Percentiles rank a stretch among this genome's conserved stretches.
Conservation (phyloP, 1,284 basidiomycete species). For the Papiliotrema terrestris region DNA sequence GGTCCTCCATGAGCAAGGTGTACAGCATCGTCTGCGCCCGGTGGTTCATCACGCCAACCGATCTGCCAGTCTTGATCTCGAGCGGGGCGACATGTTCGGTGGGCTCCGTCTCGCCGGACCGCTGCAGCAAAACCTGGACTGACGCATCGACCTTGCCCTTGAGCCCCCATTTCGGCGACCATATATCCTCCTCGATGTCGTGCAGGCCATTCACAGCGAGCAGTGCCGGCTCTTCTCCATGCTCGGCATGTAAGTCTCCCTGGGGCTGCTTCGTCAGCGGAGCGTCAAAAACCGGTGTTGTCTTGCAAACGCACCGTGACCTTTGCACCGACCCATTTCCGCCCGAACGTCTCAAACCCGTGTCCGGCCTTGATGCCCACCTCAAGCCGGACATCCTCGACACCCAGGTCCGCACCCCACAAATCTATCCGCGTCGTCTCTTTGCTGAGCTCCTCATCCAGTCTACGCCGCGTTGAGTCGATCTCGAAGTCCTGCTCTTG, state of each 20-base stretch:
- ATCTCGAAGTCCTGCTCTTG: conserved; percentile 33
- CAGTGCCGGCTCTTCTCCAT: conserved; percentile 26
- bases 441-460: conserved; percentile 35
- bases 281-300: too few relatives aligned
- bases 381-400: conserved; percentile 43
- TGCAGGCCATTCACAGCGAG: conserved; percentile 71
- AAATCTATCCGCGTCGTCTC: conserved; percentile 41
- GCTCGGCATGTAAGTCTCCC: conserved; percentile 58
- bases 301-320: conserved; percentile 25
- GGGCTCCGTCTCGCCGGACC: conserved; percentile 27
- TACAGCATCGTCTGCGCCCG: conserved; percentile 98
- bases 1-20: conserved; percentile 83
- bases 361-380: conserved; percentile 36
- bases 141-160: conserved; percentile 96
- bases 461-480: conserved; percentile 24
- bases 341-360: conserved; percentile 41
- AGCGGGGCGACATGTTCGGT: conserved; percentile 57
- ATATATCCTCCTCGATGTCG: conserved; percentile 95
- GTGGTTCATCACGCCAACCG: conserved; percentile 78
- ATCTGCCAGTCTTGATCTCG: conserved; percentile 92
- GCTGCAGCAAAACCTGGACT: conserved; percentile 63
- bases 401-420: conserved; percentile 44
- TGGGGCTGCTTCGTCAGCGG: conserved; percentile 37
- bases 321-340: conserved; percentile 38
- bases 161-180: conserved; percentile 90